Percentiles rank a stretch among this genome's conserved stretches.
phyloP scores from a whole-genome alignment of 2,329 filamentous ascomycete genomes.

The Trichoderma koningii region DNA sequence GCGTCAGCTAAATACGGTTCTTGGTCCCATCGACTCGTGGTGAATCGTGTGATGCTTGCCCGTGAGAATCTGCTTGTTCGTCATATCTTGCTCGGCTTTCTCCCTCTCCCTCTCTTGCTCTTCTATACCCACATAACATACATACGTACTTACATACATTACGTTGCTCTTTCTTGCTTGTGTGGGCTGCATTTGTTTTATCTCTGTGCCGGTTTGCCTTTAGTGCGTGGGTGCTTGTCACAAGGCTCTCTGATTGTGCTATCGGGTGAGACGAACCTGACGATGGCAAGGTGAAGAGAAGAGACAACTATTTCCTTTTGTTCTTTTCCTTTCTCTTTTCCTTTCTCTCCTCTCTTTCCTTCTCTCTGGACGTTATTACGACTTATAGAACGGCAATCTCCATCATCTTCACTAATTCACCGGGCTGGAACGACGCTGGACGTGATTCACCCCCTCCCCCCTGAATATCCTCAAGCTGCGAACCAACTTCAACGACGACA shows the following conservation, averaged over 20 bases:
- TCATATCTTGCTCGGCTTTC: slow-evolving; percentile 2
- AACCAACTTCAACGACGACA: slow-evolving; percentile 7
- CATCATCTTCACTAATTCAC: slow-evolving; percentile 6
- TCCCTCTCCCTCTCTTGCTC: background rate
- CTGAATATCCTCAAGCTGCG: slow-evolving; percentile 15
- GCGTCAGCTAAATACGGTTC: slow-evolving; percentile 12
- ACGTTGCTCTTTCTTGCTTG: background rate
- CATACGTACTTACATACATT: too few species aligned
- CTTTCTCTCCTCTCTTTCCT: background rate
- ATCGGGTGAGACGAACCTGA: slow-evolving; percentile 8
- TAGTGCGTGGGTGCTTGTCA: slow-evolving; percentile 19
- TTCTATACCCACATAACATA: background rate
- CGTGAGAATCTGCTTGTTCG: background rate
- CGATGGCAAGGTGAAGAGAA: slow-evolving; percentile 21
- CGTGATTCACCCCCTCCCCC: slow-evolving; percentile 27
- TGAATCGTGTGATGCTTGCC: background rate
- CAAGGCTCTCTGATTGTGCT: slow-evolving; percentile 9
- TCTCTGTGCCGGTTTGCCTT: slow-evolving; percentile 27
- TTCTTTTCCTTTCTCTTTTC: background rate
- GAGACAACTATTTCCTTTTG: background rate
- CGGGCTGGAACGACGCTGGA: slow-evolving; percentile 27
- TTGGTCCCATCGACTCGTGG: background rate
- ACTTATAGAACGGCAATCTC: background rate
- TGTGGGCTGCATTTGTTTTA: slow-evolving; percentile 6
- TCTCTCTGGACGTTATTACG: background rate